phyloP scores from a whole-genome alignment of 208 protist genomes.

The Entamoeba histolytica region DNA sequence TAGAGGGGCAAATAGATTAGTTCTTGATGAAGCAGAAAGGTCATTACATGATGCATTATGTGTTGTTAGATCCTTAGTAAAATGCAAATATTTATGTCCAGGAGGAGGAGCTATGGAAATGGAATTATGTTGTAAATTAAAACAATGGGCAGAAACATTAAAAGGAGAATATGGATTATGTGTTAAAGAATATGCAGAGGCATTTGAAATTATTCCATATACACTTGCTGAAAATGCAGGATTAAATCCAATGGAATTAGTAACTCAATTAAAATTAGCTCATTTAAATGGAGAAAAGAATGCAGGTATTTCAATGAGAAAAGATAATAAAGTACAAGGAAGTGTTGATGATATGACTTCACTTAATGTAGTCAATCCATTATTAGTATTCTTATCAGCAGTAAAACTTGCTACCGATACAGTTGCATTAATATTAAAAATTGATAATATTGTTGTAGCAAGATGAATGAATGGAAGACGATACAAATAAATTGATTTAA shows the following conservation, averaged over 20 bases:
- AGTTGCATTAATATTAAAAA: slow-evolving; percentile 88
- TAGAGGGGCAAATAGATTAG: slow-evolving; percentile 74
- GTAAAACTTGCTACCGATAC: slow-evolving; percentile 92
- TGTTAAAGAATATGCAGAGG: slow-evolving; percentile 84
- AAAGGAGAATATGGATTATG: slow-evolving; percentile 90
- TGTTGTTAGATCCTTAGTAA: slow-evolving; percentile 82
- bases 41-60: slow-evolving; percentile 99
- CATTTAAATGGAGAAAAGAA: neutral
- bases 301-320: neutral
- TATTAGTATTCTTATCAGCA: slow-evolving; percentile 80
- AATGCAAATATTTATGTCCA: slow-evolving; percentile 81
- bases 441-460: slow-evolving; percentile 95
- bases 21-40: slow-evolving; percentile 86
- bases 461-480: neutral
- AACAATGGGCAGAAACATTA: slow-evolving; percentile 77
- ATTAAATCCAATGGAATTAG: slow-evolving; percentile 72
- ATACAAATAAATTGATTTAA: too few species aligned
- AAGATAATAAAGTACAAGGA: neutral
- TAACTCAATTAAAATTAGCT: neutral
- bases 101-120: slow-evolving; percentile 99
- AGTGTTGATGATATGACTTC: neutral
- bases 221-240: slow-evolving; percentile 94
- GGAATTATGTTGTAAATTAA: slow-evolving; percentile 81
- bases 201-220: slow-evolving; percentile 95
- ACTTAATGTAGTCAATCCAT: neutral